A percentile compares a stretch with the other conserved stretches of the same genome.
These are phyloP conservation scores for Monilinia fructigena DNA, from an alignment of 2,329 filamentous ascomycete species.

Conservation along the genomic window DNA sequence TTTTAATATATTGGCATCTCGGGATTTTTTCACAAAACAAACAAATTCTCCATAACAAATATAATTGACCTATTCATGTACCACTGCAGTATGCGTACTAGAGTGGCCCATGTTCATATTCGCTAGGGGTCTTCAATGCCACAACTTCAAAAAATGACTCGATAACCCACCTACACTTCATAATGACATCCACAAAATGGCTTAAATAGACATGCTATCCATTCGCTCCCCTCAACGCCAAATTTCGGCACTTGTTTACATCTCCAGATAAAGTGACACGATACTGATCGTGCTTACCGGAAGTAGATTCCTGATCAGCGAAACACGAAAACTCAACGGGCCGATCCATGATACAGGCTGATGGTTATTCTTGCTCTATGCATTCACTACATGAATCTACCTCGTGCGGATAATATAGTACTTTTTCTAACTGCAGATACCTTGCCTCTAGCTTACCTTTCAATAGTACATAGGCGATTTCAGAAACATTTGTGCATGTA, in stretches of 20 bases:
- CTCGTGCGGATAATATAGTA: background rate
- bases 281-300: background rate
- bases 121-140: slow-evolving; percentile 7
- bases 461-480: background rate
- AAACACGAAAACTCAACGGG: background rate
- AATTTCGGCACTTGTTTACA: slow-evolving; percentile 11
- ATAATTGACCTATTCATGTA: background rate
- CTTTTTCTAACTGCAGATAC: background rate
- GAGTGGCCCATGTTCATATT: background rate
- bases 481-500: slow-evolving; percentile 7
- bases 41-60: background rate
- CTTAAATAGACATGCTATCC: background rate
- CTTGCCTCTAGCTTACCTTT: background rate
- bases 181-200: background rate
- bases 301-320: slow-evolving; percentile 3
- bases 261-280: background rate
- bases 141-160: background rate
- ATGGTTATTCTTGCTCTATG: background rate
- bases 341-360: slow-evolving; percentile 17
- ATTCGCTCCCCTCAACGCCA: background rate
- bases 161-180: background rate
- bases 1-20: background rate
- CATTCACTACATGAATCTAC: background rate
- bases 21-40: slow-evolving; percentile 12
- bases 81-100: slow-evolving; percentile 7